Evolutionary conservation across 2,329 filamentous ascomycete species (phyloP), one percentile per base, ranked within the genome.

Genomic region (Lasiodiplodia citricola): DNA sequence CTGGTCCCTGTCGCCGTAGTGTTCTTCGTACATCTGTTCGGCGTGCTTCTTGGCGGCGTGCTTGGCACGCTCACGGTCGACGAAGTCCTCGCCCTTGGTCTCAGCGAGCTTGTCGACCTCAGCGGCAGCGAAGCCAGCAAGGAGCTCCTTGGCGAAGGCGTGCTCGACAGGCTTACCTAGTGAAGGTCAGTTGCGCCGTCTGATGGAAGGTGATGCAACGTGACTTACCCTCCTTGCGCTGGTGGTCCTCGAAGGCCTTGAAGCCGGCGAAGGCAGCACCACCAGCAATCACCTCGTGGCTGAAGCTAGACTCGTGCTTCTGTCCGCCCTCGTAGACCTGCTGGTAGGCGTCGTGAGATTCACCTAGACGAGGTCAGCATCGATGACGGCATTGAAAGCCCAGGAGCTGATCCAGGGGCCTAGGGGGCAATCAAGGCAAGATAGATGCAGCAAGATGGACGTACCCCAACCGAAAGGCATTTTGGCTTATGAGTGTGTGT

Each of bases 241-340:
- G 91, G 74, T 87, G 84, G 79, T 94, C 90, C 82, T 94, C 92
- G 75, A 90, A 94, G 25, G 90, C 83, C 85, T 93, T 93, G 87
- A 95, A 91, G 74, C 89, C 92, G 72, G 88, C 90, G 77, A 95
- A 95, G 71, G 90, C 88, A 69, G 92, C 92, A 69, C 89, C 92
- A 71, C 91, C 91, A 72, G 90, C 92, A 68, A 94, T 78, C 58
- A 92, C 77, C 83, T 96, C 92, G 81, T 95, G 92, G 73, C 87
- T 87, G 76, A 92, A 82, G 76, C 87, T 87, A 74, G 86, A 84
- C 81, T 92, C 82, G 82, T 92, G 85, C 69, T 84, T 75, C 52
- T 79, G 76, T 57, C 81, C 78, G 64, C 82, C 78, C 70, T 83
- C 79, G 79, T 88, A 87, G 73, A 87, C 85, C 78, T 86, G 78